Percentiles rank a stretch among this genome's conserved stretches.
Conservation (phyloP, 2,329 filamentous ascomycete species). For the Nemania bipapillata region DNA sequence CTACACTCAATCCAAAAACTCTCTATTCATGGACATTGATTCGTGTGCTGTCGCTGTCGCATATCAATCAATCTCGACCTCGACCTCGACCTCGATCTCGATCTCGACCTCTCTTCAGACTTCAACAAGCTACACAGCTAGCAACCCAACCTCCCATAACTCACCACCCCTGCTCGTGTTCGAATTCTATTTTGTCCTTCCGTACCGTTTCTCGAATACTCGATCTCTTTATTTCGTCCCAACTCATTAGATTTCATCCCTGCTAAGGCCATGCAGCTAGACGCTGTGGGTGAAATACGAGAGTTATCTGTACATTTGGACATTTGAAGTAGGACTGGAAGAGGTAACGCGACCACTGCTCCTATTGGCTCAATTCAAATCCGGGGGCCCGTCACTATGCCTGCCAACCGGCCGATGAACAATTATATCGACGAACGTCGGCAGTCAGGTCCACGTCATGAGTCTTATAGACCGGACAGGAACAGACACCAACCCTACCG, state of each 20-base stretch:
- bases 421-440: slow-evolving; percentile 38
- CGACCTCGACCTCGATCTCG: neutral
- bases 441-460: slow-evolving; percentile 17
- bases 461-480: slow-evolving; percentile 38
- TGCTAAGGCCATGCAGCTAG: slow-evolving; percentile 39
- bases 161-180: neutral
- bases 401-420: slow-evolving; percentile 26
- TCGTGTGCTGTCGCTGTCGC: neutral
- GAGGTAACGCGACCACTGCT: neutral
- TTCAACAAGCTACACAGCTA: slow-evolving; percentile 1
- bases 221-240: neutral
- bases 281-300: slow-evolving; percentile 35
- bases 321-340: slow-evolving; percentile 15
- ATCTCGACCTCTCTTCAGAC: neutral
- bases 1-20: neutral
- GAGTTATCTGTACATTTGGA: slow-evolving; percentile 31
- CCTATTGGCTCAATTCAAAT: neutral
- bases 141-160: neutral
- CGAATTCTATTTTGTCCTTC: neutral
- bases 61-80: neutral
- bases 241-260: neutral
- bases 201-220: neutral
- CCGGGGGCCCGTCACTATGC: slow-evolving; percentile 22
- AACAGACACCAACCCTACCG: slow-evolving; percentile 38
- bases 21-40: neutral